Base-by-base conservation (phyloP, 1,139 yeast species). In the Candida glucosophila region DNA sequence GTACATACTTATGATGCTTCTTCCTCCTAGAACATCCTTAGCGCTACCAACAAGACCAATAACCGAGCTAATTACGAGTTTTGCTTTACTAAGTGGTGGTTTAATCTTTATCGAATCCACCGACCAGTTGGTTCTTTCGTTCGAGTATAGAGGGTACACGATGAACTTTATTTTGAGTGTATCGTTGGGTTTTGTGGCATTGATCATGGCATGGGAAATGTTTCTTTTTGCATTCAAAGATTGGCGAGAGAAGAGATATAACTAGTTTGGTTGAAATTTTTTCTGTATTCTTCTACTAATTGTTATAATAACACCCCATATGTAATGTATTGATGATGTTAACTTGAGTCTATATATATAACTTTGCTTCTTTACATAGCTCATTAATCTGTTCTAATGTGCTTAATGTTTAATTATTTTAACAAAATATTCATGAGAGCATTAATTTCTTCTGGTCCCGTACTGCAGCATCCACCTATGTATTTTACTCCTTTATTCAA, bases 121-220 rank as follows among this genome's bases (percentile, higher is more conserved):
- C 25, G 86, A 81, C 43, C 92, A 92, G 36, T 73, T 85, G 5
- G 73, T 90, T 15, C 73, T 73, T 38, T 85, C 86, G 12, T 65
- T 88, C 57, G 90, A 88, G 40, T 88, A 78, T 52, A 67, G 88
- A 44, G 95, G 95, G 2, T 66, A 76, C 33, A 85, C 92, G 19
- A 65, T 82, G 29, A 88, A 90, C 96, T 88, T 90, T 54, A 81
- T 90, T 1, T 70, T 88, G 44, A 88, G 86, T 47, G 69, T 90
- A 21, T 72, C 80, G 32, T 81, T 90, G 35, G 97, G 98, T 5
- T 34, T 75, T 20, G 65, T 79, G 17, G 72, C 90, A 4, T 60
- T 90, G 29, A 37, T 86, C n/a, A 86, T 90, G 95, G 80, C 85
- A 2, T 86, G 95, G 94, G 73, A 77, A 33, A 82, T 85, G 86